Conservation (phyloP, 2,329 filamentous ascomycete genomes). For the Monilinia laxa region DNA sequence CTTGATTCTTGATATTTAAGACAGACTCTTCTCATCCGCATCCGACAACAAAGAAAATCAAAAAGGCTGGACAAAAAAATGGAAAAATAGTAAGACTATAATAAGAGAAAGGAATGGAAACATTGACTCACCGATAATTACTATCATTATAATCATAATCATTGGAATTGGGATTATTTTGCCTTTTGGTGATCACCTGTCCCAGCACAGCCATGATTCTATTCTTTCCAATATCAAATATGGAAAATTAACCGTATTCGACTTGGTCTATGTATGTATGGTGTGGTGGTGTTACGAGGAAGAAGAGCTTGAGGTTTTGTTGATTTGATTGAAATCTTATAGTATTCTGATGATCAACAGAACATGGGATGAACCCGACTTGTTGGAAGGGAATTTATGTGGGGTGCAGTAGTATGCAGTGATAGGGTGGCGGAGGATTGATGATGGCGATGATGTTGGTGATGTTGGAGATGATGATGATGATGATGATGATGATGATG, state of each 20-base stretch:
- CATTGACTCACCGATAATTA: not conserved
- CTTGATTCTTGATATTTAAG: too few relatives aligned
- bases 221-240: not conserved
- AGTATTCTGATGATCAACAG: too few relatives aligned
- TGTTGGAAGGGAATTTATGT: too few relatives aligned
- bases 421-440: too few relatives aligned
- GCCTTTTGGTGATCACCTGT: constrained; percentile 11
- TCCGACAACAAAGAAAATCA: not conserved
- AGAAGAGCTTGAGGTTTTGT: not conserved
- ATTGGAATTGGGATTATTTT: not conserved
- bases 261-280: not conserved
- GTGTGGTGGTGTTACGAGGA: too few relatives aligned
- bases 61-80: not conserved
- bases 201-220: constrained; percentile 5
- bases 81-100: not conserved
- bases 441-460: too few relatives aligned
- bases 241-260: not conserved
- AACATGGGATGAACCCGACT: too few relatives aligned
- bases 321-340: not conserved
- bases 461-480: too few relatives aligned
- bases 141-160: not conserved
- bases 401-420: too few relatives aligned
- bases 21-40: too few relatives aligned
- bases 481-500: too few relatives aligned
- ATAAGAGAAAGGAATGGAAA: not conserved